phyloP scores from a whole-genome alignment of 2,329 filamentous ascomycete species.

The Chaetomiaceae sp. region DNA sequence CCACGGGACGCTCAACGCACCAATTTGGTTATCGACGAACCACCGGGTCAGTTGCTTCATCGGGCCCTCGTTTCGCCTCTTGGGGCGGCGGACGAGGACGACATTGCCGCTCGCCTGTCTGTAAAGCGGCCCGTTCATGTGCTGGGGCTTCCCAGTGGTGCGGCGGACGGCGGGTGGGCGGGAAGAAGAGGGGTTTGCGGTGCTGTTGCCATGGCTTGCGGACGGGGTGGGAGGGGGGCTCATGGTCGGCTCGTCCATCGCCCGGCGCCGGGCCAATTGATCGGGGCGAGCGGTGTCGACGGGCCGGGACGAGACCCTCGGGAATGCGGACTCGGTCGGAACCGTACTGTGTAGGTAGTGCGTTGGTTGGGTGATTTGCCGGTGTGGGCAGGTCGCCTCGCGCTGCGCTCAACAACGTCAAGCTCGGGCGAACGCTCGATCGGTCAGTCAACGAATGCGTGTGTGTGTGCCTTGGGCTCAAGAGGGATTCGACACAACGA shows the following conservation, averaged over 20 bases:
- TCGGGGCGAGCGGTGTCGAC: not conserved
- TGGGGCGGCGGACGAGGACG: conserved; percentile 50
- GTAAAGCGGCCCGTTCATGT: conserved; percentile 52
- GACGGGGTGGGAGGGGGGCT: conserved; percentile 11
- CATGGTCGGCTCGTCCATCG: conserved; percentile 18
- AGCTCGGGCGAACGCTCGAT: no score
- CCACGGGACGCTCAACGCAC: conserved; percentile 42
- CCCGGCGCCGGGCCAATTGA: conserved; percentile 1
- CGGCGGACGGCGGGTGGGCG: conserved; percentile 16
- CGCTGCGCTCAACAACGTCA: not conserved
- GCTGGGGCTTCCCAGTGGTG: conserved; percentile 27
- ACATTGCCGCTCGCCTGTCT: conserved; percentile 49
- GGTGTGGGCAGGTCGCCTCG: no score
- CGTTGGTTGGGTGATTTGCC: no score
- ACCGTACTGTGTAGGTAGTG: no score
- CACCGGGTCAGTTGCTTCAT: conserved; percentile 57
- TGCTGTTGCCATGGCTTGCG: conserved; percentile 14
- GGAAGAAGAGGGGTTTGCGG: conserved; percentile 5
- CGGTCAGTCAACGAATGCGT: no score
- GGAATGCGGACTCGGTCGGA: no score
- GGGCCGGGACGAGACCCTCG: not conserved
- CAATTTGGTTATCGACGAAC: conserved; percentile 74
- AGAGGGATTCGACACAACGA: conserved; percentile 3
- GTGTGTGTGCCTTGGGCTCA: not conserved
- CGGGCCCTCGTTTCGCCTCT: conserved; percentile 56